A percentile compares a stretch with the other conserved stretches of the same genome.
phyloP scores from a whole-genome alignment of 2,329 filamentous ascomycete species.

The Colletotrichum sidae region DNA sequence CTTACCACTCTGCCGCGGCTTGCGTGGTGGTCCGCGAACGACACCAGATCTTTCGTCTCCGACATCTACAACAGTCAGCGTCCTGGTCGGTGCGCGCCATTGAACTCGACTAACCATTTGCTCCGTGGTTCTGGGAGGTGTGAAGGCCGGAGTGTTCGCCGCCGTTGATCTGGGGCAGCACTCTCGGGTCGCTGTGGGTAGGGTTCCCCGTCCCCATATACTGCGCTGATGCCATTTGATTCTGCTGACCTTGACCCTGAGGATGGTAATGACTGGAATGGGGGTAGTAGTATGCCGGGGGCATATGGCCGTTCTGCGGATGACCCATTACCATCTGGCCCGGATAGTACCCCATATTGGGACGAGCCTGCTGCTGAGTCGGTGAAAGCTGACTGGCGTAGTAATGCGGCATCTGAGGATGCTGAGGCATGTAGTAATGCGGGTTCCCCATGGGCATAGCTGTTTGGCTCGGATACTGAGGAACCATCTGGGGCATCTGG shows the following conservation, averaged over 20 bases:
- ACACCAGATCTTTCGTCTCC: conserved; percentile 51
- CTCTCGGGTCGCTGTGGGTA: conserved; percentile 43
- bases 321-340: conserved; percentile 56
- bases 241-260: conserved; percentile 47
- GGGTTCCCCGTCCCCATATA: conserved; percentile 45
- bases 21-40: conserved; percentile 65
- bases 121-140: conserved; percentile 1
- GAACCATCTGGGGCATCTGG: conserved; percentile 50
- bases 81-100: neutral
- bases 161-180: conserved; percentile 38
- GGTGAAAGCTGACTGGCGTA: conserved; percentile 55
- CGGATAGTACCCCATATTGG: conserved; percentile 57
- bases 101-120: conserved; percentile 4
- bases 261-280: conserved; percentile 50
- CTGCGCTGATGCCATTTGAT: conserved; percentile 49
- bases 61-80: conserved; percentile 9
- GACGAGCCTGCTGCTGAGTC: conserved; percentile 48
- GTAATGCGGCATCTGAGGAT: conserved; percentile 56
- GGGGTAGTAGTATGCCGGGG: conserved; percentile 58
- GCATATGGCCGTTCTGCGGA: conserved; percentile 47
- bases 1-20: conserved; percentile 71
- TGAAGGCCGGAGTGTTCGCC: conserved; percentile 28
- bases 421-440: conserved; percentile 61
- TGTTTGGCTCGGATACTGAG: conserved; percentile 53
- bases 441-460: conserved; percentile 53